Base-by-base conservation (phyloP, 352 stramenopile species). In the Labyrinthula sp. region DNA sequence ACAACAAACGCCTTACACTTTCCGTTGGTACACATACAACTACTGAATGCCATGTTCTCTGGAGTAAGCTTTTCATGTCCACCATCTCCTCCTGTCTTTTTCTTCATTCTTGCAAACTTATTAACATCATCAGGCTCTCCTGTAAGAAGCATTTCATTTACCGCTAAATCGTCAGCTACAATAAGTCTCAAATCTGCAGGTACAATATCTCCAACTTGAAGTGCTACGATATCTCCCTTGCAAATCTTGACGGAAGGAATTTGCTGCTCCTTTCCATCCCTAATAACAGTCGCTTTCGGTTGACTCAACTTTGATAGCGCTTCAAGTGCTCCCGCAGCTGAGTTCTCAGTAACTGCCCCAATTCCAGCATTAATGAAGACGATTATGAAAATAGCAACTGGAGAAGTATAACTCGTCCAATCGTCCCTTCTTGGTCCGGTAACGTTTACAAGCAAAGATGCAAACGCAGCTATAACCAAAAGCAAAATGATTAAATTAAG, bases 71-170 rank as follows among this genome's bases (percentile, higher is more conserved):
- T 71, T 67, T 36, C 65, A 74, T 47, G 14, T 54, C 38, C 27
- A 59, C 49, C 20, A 56, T 41, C 10, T 79, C 64, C 8, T 72
- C 65, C 6, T 72, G 26, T 27, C 72, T 60, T 54, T 92, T 92
- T 34, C 81, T 79, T 38, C 79, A 79, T 41, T 77, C 80, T 45
- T 89, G 75, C 22, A 65, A 83, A 66, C 65, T 87, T 89, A 10
- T 57, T 43, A 0, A 90, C 25, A 15, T 85, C 49, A 27, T 89
- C 72, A 8, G 77, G 74, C 59, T 91, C 79, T 21, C 79, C 79
- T 14, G 79, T 92, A 47, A 92, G 65, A 14, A 72, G 64, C 18
- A 65, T 79, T 47, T 92, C 76, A 48, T 91, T 75, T 40, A 81
- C 71, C 52, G 78, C 79, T 9, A 89, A 56, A 33, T 80, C 73